Conservation (phyloP, 495 filamentous ascomycete genomes). For the Aspergillus campestris region DNA sequence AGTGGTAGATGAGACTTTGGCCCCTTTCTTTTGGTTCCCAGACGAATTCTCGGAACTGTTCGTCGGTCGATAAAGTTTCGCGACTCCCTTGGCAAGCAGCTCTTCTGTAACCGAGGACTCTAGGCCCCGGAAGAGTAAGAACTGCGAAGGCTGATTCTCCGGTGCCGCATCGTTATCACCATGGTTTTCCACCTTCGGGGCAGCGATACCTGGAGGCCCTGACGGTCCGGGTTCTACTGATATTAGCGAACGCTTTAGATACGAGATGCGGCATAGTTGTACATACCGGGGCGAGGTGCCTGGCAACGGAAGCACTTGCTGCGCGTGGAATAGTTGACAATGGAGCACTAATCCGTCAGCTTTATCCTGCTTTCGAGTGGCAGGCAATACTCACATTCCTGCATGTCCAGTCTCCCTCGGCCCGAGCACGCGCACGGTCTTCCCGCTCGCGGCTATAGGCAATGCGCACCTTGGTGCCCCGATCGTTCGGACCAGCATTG, state of each 20-base stretch:
- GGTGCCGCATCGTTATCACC: slow-evolving; percentile 77
- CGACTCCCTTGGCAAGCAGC: slow-evolving; percentile 66
- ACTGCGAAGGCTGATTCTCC: slow-evolving; percentile 68
- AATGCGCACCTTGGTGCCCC: slow-evolving; percentile 51
- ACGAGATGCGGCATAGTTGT: neutral
- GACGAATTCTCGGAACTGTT: slow-evolving; percentile 13
- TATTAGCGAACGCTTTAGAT: slow-evolving; percentile 7
- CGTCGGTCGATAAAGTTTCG: slow-evolving; percentile 61
- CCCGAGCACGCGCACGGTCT: slow-evolving; percentile 41
- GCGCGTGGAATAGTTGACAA: slow-evolving; percentile 63
- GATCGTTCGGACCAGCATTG: slow-evolving; percentile 36
- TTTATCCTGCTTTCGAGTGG: neutral
- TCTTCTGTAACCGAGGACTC: slow-evolving; percentile 68
- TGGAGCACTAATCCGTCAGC: slow-evolving; percentile 49
- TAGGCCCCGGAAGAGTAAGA: slow-evolving; percentile 70
- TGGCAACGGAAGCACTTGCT: slow-evolving; percentile 68
- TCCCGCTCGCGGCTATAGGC: slow-evolving; percentile 51
- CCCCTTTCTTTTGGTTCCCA: slow-evolving; percentile 39
- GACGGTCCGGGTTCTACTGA: slow-evolving; percentile 15
- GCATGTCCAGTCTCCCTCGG: slow-evolving; percentile 72
- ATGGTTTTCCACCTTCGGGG: slow-evolving; percentile 44
- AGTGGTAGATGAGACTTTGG: slow-evolving; percentile 68
- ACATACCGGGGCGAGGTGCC: slow-evolving; percentile 59
- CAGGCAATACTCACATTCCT: slow-evolving; percentile 46
- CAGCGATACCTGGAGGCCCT: slow-evolving; percentile 25